These are phyloP conservation scores for Monilinia aucupariae DNA, from an alignment of 2,329 filamentous ascomycete species.

Conservation along the genomic window DNA sequence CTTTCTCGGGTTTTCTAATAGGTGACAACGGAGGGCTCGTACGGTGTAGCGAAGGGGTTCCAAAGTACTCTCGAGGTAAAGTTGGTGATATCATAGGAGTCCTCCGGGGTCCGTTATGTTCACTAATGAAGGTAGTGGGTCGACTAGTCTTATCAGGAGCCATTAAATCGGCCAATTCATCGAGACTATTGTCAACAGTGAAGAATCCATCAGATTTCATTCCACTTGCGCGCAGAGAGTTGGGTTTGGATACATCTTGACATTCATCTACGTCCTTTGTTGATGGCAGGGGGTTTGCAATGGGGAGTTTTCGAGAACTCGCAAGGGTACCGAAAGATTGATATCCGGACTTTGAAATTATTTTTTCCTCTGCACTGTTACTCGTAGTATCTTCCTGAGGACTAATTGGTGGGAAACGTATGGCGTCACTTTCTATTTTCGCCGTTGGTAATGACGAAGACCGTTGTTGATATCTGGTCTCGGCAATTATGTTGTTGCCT, in stretches of 20 bases:
- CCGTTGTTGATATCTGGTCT: background rate
- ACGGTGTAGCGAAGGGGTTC: constrained; percentile 4
- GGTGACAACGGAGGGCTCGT: constrained; percentile 16
- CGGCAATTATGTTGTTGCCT: background rate
- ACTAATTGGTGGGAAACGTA: background rate
- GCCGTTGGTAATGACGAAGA: constrained; percentile 2
- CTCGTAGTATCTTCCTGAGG: background rate
- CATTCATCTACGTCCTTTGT: background rate
- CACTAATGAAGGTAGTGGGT: constrained; percentile 5
- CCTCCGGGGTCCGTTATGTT: constrained; percentile 15
- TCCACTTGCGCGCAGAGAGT: background rate
- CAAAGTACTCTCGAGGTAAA: constrained; percentile 19
- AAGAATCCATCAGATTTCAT: constrained; percentile 20
- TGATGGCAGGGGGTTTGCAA: background rate
- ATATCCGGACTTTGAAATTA: background rate
- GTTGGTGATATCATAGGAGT: constrained; percentile 25
- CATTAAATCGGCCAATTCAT: constrained; percentile 22
- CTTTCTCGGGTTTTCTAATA: constrained; percentile 7
- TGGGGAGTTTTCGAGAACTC: background rate
- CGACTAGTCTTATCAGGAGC: constrained; percentile 16
- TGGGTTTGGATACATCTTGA: background rate
- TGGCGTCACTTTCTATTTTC: background rate
- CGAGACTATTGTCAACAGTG: constrained; percentile 21
- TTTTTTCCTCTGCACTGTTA: no score
- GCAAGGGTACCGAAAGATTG: background rate